A percentile compares a stretch with the other conserved stretches of the same genome.
These are phyloP conservation scores for Pyropia haitanensis DNA, from an alignment of 23 red algal genomes.

Conservation along the genomic window DNA sequence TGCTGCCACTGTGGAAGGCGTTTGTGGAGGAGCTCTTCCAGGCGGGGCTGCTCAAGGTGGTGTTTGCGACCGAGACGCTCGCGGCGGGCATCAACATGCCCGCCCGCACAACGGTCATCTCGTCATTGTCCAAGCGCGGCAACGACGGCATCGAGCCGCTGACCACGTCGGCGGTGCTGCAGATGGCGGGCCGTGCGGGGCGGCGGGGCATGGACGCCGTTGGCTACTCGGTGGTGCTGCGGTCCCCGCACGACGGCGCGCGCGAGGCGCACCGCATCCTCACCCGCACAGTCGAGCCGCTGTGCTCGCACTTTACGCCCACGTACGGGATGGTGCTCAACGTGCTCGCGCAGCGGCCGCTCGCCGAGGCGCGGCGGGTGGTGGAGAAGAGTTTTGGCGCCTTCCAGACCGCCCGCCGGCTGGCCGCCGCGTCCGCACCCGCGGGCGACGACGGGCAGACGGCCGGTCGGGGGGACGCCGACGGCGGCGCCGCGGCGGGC, in stretches of 20 bases:
- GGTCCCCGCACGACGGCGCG: slow-evolving; percentile 53
- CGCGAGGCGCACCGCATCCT: slow-evolving; percentile 59
- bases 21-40: slow-evolving; percentile 92
- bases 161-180: slow-evolving; percentile 70
- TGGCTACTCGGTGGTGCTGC: slow-evolving; percentile 77
- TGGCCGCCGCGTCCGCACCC: not conserved
- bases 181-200: slow-evolving; percentile 96
- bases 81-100: slow-evolving; percentile 99
- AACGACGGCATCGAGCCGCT: slow-evolving; percentile 57
- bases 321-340: slow-evolving; percentile 94
- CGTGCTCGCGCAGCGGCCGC: slow-evolving; percentile 30
- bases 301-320: slow-evolving; percentile 83
- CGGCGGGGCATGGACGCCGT: slow-evolving; percentile 82
- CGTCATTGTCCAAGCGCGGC: slow-evolving; percentile 68
- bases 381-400: slow-evolving; percentile 73
- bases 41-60: slow-evolving; percentile 87
- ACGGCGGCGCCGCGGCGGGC: not conserved
- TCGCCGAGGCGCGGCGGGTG: slow-evolving; percentile 37
- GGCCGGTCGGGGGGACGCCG: too few relatives aligned
- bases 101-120: slow-evolving; percentile 78
- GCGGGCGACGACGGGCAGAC: too few relatives aligned
- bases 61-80: slow-evolving; percentile 97
- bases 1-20: slow-evolving; percentile 93
- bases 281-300: slow-evolving; percentile 45
- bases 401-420: slow-evolving; percentile 25